Conservation (phyloP, 345 rosid genomes). For the Linum tenue region DNA sequence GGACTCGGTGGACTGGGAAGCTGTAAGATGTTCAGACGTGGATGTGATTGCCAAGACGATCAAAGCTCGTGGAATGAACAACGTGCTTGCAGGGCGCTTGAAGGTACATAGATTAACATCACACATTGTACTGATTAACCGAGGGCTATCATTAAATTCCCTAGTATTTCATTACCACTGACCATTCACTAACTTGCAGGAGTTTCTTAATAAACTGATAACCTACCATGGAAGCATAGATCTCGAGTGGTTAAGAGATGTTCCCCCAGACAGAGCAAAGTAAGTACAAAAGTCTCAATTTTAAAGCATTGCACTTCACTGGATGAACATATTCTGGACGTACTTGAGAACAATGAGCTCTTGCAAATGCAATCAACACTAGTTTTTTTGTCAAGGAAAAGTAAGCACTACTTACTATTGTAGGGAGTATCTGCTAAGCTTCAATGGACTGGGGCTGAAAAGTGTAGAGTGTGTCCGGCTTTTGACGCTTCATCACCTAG, state of each 20-base stretch:
- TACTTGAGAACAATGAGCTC: not conserved
- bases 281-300: slow-evolving; percentile 7
- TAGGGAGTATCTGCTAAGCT: slow-evolving; percentile 21
- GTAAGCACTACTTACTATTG: not conserved
- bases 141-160: not conserved
- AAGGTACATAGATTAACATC: slow-evolving; percentile 14
- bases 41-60: slow-evolving; percentile 20
- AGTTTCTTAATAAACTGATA: slow-evolving; percentile 14
- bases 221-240: slow-evolving; percentile 22
- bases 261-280: slow-evolving; percentile 30
- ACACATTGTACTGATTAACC: too few species aligned
- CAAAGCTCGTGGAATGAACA: slow-evolving; percentile 30
- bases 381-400: not conserved
- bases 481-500: slow-evolving; percentile 14
- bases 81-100: slow-evolving; percentile 19
- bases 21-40: slow-evolving; percentile 24
- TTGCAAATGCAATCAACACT: not conserved
- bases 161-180: not conserved
- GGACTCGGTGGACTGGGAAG: slow-evolving; percentile 28
- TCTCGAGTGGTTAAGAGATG: slow-evolving; percentile 23
- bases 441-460: slow-evolving; percentile 8
- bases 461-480: slow-evolving; percentile 12
- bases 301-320: not conserved
- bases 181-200: slow-evolving; percentile 13
- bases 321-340: not conserved